Conservation (phyloP, 495 filamentous ascomycete species). For the Hypoxylon subgilvum region DNA sequence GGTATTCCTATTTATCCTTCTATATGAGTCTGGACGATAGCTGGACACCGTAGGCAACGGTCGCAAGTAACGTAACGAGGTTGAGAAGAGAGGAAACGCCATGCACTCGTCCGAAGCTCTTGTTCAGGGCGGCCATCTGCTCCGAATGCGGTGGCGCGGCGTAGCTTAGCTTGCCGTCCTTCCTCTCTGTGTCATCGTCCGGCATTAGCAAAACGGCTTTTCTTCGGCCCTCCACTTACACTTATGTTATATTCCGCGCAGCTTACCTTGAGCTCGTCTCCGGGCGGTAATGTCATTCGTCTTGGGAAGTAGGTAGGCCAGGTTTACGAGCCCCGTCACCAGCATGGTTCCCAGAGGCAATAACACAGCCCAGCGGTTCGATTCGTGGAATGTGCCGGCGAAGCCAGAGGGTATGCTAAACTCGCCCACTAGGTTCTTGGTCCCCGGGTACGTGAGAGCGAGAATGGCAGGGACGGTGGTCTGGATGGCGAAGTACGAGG, state of each 20-base stretch:
- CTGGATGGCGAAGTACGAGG: slow-evolving; percentile 85
- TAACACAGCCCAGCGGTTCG: slow-evolving; percentile 64
- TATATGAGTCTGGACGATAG: slow-evolving; percentile 63
- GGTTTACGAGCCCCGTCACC: slow-evolving; percentile 68
- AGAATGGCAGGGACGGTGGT: slow-evolving; percentile 72
- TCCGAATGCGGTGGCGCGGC: slow-evolving; percentile 75
- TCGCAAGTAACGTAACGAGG: slow-evolving; percentile 67
- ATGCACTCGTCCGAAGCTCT: slow-evolving; percentile 77
- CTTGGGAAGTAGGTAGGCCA: slow-evolving; percentile 69
- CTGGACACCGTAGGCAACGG: slow-evolving; percentile 74
- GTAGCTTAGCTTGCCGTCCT: slow-evolving; percentile 82
- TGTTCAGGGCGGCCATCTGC: slow-evolving; percentile 83
- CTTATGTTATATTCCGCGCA: neutral
- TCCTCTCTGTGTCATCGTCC: slow-evolving; percentile 41
- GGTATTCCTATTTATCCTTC: slow-evolving; percentile 6
- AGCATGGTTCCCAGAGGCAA: slow-evolving; percentile 70
- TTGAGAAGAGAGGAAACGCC: slow-evolving; percentile 78
- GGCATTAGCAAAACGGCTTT: slow-evolving; percentile 19
- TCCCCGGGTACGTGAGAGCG: slow-evolving; percentile 79
- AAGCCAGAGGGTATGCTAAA: slow-evolving; percentile 53
- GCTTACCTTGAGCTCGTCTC: slow-evolving; percentile 74
- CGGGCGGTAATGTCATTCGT: slow-evolving; percentile 74
- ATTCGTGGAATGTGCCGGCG: slow-evolving; percentile 59
- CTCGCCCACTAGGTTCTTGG: slow-evolving; percentile 38
- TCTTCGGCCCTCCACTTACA: neutral